These are phyloP conservation scores for Fusarium veterinarium DNA, from an alignment of 2,329 filamentous ascomycete species.

Conservation along the genomic window DNA sequence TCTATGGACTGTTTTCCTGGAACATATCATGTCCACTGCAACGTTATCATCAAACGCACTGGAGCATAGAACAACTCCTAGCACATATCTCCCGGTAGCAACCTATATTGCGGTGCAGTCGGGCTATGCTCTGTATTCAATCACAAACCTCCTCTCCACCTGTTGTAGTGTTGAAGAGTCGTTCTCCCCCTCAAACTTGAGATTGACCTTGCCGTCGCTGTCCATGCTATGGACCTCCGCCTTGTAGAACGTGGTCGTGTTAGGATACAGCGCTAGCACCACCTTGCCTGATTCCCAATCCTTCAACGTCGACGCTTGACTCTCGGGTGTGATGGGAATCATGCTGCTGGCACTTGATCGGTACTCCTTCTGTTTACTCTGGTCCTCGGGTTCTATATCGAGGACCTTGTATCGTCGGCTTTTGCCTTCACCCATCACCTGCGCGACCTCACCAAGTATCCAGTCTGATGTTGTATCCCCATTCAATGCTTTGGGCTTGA, in stretches of 20 bases:
- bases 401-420: slow-evolving; percentile 82
- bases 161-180: slow-evolving; percentile 78
- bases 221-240: slow-evolving; percentile 82
- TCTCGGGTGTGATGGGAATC: slow-evolving; percentile 76
- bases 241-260: slow-evolving; percentile 87
- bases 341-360: slow-evolving; percentile 79
- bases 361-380: slow-evolving; percentile 74
- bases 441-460: slow-evolving; percentile 83
- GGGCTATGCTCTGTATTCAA: slow-evolving; percentile 71
- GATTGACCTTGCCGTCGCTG: slow-evolving; percentile 64
- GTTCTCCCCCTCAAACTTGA: slow-evolving; percentile 85
- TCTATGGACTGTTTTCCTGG: neutral
- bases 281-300: slow-evolving; percentile 75
- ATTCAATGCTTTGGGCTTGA: slow-evolving; percentile 67
- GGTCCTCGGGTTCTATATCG: slow-evolving; percentile 80
- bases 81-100: neutral
- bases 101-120: neutral
- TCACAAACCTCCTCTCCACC: slow-evolving; percentile 79
- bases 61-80: slow-evolving; percentile 2
- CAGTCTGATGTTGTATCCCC: slow-evolving; percentile 66
- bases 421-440: slow-evolving; percentile 80
- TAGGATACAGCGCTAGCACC: slow-evolving; percentile 82
- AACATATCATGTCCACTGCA: neutral
- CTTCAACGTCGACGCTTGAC: slow-evolving; percentile 61
- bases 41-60: slow-evolving; percentile 16